These are phyloP conservation scores for Epichloe festucae DNA, from an alignment of 2,329 filamentous ascomycete species.

Conservation along the genomic window DNA sequence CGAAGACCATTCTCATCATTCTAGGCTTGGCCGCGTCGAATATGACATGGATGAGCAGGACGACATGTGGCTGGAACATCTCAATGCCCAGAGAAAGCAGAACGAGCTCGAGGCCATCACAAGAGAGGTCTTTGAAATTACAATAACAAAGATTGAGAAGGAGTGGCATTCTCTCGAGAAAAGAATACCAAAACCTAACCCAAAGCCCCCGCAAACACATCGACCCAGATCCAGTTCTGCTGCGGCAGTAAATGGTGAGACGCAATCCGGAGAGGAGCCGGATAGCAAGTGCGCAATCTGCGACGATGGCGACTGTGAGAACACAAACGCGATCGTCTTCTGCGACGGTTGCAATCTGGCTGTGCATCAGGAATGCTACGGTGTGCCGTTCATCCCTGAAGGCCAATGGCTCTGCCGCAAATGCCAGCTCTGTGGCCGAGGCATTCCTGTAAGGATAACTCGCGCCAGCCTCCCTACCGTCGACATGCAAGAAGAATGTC, in stretches of 20 bases:
- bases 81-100: constrained; percentile 64
- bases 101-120: constrained; percentile 73
- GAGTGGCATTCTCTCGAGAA: constrained; percentile 96
- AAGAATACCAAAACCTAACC: constrained; percentile 91
- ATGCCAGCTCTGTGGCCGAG: constrained; percentile 87
- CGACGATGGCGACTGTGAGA: constrained; percentile 98
- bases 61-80: constrained; percentile 81
- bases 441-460: constrained; percentile 53
- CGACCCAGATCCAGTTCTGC: constrained; percentile 86
- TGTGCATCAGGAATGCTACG: constrained; percentile 97
- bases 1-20: constrained; percentile 19
- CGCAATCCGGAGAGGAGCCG: constrained; percentile 72
- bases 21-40: constrained; percentile 67
- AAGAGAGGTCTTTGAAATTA: constrained; percentile 90
- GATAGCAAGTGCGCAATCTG: constrained; percentile 97
- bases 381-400: constrained; percentile 95
- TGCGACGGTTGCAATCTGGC: constrained; percentile 96
- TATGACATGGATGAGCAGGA: constrained; percentile 99
- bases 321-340: constrained; percentile 97
- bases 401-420: constrained; percentile 97
- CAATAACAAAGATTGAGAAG: constrained; percentile 97
- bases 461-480: background rate
- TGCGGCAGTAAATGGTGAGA: constrained; percentile 89
- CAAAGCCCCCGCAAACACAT: constrained; percentile 90
- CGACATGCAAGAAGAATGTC: background rate